A percentile compares a stretch with the other conserved stretches of the same genome.
Conservation (phyloP, 192 early-diverging fungal species). For the Jimgerdemannia lactiflua region DNA sequence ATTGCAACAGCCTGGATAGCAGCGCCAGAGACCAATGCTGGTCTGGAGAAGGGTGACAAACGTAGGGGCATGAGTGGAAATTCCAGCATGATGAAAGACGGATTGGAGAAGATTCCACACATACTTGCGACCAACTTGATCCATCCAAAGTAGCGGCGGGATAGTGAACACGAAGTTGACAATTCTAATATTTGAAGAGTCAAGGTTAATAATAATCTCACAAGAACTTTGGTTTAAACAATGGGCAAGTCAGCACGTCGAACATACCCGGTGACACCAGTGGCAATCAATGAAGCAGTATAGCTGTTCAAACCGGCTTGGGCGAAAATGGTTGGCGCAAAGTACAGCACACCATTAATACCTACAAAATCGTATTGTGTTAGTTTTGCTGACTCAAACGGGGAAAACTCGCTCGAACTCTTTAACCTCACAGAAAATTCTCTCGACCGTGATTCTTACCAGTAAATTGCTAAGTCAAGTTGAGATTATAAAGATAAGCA, state of each 20-base stretch:
- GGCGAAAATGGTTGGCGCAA: slow-evolving; percentile 38
- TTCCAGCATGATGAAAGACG: no score
- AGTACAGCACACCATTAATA: slow-evolving; percentile 70
- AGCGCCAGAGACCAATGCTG: slow-evolving; percentile 68
- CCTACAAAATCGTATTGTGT: slow-evolving; percentile 19
- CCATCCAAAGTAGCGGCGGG: slow-evolving; percentile 60
- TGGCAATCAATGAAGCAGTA: slow-evolving; percentile 29
- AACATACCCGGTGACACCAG: slow-evolving; percentile 30
- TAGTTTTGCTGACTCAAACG: no score
- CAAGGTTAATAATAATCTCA: no score
- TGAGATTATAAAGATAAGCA: no score
- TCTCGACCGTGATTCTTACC: no score
- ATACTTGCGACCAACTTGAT: slow-evolving; percentile 51
- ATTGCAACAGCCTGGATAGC: slow-evolving; percentile 58
- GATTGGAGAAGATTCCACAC: background rate
- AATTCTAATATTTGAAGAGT: slow-evolving; percentile 22
- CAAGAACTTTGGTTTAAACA: background rate
- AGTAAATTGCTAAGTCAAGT: no score
- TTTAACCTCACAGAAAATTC: no score
- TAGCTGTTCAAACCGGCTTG: slow-evolving; percentile 25
- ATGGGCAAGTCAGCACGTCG: slow-evolving; percentile 31
- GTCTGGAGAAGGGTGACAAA: slow-evolving; percentile 21
- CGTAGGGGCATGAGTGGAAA: no score
- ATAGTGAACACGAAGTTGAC: slow-evolving; percentile 62
- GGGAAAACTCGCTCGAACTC: no score